phyloP scores from a whole-genome alignment of 78 protist species.

The Dictyostelium brefeldianum region DNA sequence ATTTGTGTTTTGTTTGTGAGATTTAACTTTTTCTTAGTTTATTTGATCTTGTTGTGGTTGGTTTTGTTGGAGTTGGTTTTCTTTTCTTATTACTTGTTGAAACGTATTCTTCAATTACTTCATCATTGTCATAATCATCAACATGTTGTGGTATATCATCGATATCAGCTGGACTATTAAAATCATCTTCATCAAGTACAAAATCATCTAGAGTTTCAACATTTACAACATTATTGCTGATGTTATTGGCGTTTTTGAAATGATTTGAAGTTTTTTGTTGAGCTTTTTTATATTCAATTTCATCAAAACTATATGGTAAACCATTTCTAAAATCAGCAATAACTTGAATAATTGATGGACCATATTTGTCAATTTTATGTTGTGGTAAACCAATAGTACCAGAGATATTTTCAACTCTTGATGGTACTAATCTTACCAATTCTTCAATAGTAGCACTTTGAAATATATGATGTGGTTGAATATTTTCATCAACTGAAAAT shows the following conservation, averaged over 20 bases:
- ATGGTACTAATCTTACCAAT: not conserved
- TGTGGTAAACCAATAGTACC: not conserved
- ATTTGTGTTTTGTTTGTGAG: not conserved
- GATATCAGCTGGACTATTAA: not conserved
- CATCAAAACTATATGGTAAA: not conserved
- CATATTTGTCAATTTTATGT: not conserved
- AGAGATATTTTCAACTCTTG: not conserved
- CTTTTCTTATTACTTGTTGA: not conserved
- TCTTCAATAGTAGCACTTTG: not conserved
- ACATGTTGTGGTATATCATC: not conserved
- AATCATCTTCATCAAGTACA: not conserved
- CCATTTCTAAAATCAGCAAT: not conserved
- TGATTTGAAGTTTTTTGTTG: not conserved
- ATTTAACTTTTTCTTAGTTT: too few species aligned
- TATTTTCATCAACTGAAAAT: not conserved
- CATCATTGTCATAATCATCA: not conserved
- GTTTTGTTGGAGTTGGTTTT: not conserved
- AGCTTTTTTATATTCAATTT: not conserved
- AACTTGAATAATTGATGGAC: not conserved
- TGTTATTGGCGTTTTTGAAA: too few species aligned
- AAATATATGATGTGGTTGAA: not conserved
- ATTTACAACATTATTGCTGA: not conserved
- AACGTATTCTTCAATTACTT: not conserved
- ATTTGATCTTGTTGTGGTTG: not conserved
- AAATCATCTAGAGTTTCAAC: not conserved